Evolutionary conservation across 2,329 filamentous ascomycete species (phyloP), one percentile per base, ranked within the genome.

Genomic region (Neonectria punicea): DNA sequence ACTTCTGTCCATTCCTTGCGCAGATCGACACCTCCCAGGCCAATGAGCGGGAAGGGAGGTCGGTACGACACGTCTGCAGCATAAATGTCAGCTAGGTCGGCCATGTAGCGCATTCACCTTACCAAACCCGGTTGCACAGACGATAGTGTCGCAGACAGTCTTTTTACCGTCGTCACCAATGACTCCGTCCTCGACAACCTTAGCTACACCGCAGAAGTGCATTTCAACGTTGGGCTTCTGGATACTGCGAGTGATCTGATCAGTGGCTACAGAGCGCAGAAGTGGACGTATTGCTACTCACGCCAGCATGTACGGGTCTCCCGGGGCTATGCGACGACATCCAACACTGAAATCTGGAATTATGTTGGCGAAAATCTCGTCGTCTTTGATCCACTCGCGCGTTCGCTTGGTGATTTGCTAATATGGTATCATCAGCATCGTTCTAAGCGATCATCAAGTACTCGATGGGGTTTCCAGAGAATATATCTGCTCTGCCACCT

Each of bases 41-140:
- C 44, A 34, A 47, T 39, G 8, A 58, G n/a, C 2, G 43, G 41
- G 20, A 58, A 58, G 6, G 41, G 41, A n/a, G 54, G 54, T 18
- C 41, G 54, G 43, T 47, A 58, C 2, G 41, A 58, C 1, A 58
- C 54, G 9, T 57, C 47, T 50, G 9, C 5, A 18, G 28, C 47
- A 34, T 18, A 11, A 20, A 3, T 18, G 47, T 50, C n/a, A 50
- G 47, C 47, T 9, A 13, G 16, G 7, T 8, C 39, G 13, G 10
- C 16, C 47, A 18, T 14, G 5, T 10, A 4, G 9, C 13, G 25
- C 2, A 3, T 34, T 18, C 8, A 4, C 14, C 58, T 53, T 54
- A 61, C 58, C 58, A 34, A 61, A 61, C 8, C 58, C 58, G 14
- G 58, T 61, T 13, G 58, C 51, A 13, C 60, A 63, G 8, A 63